Conservation (phyloP, 768 basidiomycete species). For the Collybiopsis luxurians region DNA sequence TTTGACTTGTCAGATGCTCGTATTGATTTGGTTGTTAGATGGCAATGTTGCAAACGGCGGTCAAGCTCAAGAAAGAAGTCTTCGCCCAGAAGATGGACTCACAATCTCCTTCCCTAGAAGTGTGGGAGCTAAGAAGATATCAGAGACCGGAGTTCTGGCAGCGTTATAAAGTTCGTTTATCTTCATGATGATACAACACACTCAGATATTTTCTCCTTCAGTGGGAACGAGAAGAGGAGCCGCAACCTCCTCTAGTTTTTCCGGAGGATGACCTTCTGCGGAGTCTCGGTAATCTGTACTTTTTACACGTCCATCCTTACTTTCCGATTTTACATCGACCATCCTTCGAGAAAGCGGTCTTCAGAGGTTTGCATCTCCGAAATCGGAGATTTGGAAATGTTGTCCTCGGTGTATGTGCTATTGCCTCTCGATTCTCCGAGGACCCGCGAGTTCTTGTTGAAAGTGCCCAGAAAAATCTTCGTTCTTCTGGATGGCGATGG, state of each 20-base stretch:
- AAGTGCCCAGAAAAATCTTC: slow-evolving; percentile 26
- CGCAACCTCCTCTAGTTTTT: slow-evolving; percentile 17
- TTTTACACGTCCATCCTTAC: slow-evolving; percentile 34
- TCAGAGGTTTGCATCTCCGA: slow-evolving; percentile 31
- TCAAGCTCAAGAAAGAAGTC: slow-evolving; percentile 36
- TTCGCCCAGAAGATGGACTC: slow-evolving; percentile 17
- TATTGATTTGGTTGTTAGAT: not conserved
- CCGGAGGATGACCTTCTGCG: slow-evolving; percentile 35
- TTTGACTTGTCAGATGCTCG: too few species aligned
- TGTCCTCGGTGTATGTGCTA: slow-evolving; percentile 51
- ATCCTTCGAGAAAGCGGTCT: slow-evolving; percentile 39
- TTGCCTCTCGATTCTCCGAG: slow-evolving; percentile 49
- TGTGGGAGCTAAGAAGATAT: not conserved
- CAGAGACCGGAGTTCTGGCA: slow-evolving; percentile 1
- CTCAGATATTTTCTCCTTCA: too few species aligned
- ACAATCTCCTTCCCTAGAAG: not conserved
- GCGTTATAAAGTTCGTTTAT: not conserved
- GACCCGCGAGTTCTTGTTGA: slow-evolving; percentile 38
- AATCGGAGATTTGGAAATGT: slow-evolving; percentile 37
- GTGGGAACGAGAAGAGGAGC: slow-evolving; percentile 13
- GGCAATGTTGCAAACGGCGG: slow-evolving; percentile 29
- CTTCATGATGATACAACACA: too few species aligned
- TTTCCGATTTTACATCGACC: slow-evolving; percentile 51
- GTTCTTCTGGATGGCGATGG: slow-evolving; percentile 59
- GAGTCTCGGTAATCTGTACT: slow-evolving; percentile 46